Evolutionary conservation across 345 rosid genomes (phyloP).

Genomic region (Ceriops tagal): DNA sequence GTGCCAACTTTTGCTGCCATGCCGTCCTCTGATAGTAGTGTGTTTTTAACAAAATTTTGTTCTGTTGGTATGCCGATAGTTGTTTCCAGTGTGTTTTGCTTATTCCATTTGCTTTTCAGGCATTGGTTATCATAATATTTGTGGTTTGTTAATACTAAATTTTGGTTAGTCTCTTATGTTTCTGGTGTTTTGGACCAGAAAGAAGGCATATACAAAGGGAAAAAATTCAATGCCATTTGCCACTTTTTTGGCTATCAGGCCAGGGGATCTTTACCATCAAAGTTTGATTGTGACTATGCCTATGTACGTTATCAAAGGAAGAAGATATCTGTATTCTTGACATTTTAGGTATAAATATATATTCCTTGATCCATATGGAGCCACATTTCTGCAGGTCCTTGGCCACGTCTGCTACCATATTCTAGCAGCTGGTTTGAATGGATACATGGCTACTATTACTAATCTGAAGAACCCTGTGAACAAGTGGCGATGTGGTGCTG

Average conservation of each 20-base stretch:
- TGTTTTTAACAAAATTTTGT: no score
- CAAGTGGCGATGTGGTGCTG: constrained; percentile 97
- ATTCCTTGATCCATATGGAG: not conserved
- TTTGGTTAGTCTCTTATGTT: not conserved
- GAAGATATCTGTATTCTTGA: constrained; percentile 6
- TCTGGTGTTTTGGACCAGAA: constrained; percentile 43
- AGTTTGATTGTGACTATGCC: constrained; percentile 95
- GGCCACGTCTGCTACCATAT: constrained; percentile 90
- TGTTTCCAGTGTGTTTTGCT: no score
- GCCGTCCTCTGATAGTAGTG: no score
- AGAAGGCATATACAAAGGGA: constrained; percentile 89
- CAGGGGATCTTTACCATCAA: constrained; percentile 97
- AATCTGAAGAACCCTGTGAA: constrained; percentile 86
- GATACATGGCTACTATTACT: constrained; percentile 91
- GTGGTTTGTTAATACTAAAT: no score
- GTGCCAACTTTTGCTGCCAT: no score
- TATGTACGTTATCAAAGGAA: constrained; percentile 50
- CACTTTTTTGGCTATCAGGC: constrained; percentile 99
- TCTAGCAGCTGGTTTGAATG: constrained; percentile 91
- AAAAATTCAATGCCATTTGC: constrained; percentile 93
- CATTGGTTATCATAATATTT: no score
- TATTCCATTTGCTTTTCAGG: no score
- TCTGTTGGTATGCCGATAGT: no score
- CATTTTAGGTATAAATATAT: not conserved
- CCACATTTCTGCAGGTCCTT: constrained; percentile 54